These are phyloP conservation scores for Spathaspora sp. DNA, from an alignment of 1,139 yeast species.

Conservation along the genomic window DNA sequence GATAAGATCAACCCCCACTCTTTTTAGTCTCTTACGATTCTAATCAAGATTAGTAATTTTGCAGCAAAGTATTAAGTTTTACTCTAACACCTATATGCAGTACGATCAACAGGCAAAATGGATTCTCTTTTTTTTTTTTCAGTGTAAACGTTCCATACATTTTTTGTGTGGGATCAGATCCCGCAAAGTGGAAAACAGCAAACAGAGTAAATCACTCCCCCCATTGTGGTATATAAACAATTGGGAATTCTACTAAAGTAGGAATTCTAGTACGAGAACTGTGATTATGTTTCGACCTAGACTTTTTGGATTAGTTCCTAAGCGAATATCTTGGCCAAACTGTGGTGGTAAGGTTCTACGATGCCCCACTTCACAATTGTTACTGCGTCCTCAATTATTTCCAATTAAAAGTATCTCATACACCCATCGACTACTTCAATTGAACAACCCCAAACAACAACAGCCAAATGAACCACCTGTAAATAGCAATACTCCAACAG, in stretches of 20 bases:
- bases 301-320: not conserved
- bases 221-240: not conserved
- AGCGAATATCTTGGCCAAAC: not conserved
- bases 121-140: not conserved
- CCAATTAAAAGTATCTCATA: not conserved
- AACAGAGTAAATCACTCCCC: too few relatives aligned
- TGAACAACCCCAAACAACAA: slow-evolving; percentile 1
- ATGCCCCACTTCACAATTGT: not conserved
- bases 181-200: not conserved
- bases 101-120: not conserved
- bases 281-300: not conserved
- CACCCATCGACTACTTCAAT: not conserved
- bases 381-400: not conserved
- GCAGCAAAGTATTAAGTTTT: not conserved
- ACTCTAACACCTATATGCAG: not conserved
- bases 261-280: not conserved
- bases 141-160: too few relatives aligned
- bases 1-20: too few relatives aligned
- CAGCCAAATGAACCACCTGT: slow-evolving; percentile 1
- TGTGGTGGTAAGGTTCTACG: not conserved
- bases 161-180: not conserved
- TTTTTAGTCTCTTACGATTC: too few relatives aligned
- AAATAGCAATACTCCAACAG: not conserved
- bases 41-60: not conserved
- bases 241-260: not conserved